Percentiles rank a stretch among this genome's conserved stretches.
These are phyloP conservation scores for Marasmius tenuissimus DNA, from an alignment of 1,284 basidiomycete species.

Conservation along the genomic window DNA sequence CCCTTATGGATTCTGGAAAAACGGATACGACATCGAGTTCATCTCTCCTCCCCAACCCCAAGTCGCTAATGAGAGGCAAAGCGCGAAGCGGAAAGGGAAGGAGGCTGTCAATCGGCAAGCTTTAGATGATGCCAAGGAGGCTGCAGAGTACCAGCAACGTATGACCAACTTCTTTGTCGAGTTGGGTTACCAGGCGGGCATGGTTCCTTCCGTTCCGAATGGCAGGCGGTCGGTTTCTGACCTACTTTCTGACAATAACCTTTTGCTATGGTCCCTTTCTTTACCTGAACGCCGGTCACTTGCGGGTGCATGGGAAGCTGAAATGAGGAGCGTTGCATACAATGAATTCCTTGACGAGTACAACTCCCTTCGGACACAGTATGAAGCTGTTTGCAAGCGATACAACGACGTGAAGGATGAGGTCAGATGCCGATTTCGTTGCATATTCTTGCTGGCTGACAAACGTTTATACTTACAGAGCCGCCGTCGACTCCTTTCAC, in stretches of 20 bases:
- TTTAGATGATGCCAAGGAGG: not conserved
- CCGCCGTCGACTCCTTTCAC: slow-evolving; percentile 45
- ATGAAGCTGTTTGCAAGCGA: slow-evolving; percentile 24
- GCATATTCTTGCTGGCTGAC: not conserved
- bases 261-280: slow-evolving; percentile 34
- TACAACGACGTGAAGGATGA: slow-evolving; percentile 37
- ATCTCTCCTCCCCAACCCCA: slow-evolving; percentile 16
- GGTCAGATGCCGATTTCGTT: slow-evolving; percentile 23
- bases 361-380: slow-evolving; percentile 25
- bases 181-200: slow-evolving; percentile 5
- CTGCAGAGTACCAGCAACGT: not conserved
- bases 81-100: not conserved
- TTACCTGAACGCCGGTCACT: slow-evolving; percentile 30
- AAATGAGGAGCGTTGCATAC: slow-evolving; percentile 21
- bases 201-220: not conserved
- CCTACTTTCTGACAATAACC: slow-evolving; percentile 23
- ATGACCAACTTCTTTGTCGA: slow-evolving; percentile 5
- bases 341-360: slow-evolving; percentile 33
- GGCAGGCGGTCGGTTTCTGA: slow-evolving; percentile 16
- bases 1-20: slow-evolving; percentile 49
- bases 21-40: slow-evolving; percentile 41
- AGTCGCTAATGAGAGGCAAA: slow-evolving; percentile 6
- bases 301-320: slow-evolving; percentile 28
- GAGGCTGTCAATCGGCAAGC: not conserved
- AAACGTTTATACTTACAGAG: slow-evolving; percentile 19